Evolutionary conservation across 495 filamentous ascomycete genomes (phyloP).

Genomic region (Xylaria telfairii): DNA sequence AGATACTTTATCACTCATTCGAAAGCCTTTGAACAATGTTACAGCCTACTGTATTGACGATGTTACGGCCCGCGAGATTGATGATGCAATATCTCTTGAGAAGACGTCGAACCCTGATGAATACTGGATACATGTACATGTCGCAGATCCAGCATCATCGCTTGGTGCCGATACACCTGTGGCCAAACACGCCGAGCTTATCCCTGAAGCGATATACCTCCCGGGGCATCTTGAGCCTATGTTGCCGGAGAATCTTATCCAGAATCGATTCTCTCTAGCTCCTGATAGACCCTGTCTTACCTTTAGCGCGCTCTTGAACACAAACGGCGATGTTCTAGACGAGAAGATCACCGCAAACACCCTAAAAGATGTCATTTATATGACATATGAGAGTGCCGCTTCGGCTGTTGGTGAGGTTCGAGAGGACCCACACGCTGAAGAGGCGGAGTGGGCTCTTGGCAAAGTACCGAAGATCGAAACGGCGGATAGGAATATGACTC

Average conservation of each 20-base stretch:
- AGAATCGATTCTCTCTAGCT: constrained; percentile 71
- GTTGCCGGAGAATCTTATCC: constrained; percentile 65
- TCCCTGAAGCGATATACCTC: constrained; percentile 73
- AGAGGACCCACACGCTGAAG: constrained; percentile 26
- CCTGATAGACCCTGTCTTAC: constrained; percentile 74
- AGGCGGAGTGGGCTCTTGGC: constrained; percentile 39
- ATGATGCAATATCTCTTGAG: constrained; percentile 88
- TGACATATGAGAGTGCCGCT: constrained; percentile 68
- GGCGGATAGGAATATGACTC: constrained; percentile 43
- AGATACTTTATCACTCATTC: constrained; percentile 61
- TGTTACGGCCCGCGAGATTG: constrained; percentile 74
- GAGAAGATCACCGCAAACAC: constrained; percentile 72
- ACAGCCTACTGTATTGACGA: constrained; percentile 87
- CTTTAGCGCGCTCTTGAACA: constrained; percentile 74
- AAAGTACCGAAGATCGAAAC: constrained; percentile 30
- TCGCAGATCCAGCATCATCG: constrained; percentile 94
- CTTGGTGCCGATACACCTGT: constrained; percentile 63
- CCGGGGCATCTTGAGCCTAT: constrained; percentile 76
- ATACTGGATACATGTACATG: constrained; percentile 87
- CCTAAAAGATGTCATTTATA: constrained; percentile 72
- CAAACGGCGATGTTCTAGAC: constrained; percentile 70
- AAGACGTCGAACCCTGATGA: constrained; percentile 59
- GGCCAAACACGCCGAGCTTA: constrained; percentile 67
- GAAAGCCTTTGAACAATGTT: constrained; percentile 73
- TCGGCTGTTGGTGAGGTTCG: constrained; percentile 49